phyloP scores from a whole-genome alignment of 2,329 filamentous ascomycete species.

The Xylaria sp. region DNA sequence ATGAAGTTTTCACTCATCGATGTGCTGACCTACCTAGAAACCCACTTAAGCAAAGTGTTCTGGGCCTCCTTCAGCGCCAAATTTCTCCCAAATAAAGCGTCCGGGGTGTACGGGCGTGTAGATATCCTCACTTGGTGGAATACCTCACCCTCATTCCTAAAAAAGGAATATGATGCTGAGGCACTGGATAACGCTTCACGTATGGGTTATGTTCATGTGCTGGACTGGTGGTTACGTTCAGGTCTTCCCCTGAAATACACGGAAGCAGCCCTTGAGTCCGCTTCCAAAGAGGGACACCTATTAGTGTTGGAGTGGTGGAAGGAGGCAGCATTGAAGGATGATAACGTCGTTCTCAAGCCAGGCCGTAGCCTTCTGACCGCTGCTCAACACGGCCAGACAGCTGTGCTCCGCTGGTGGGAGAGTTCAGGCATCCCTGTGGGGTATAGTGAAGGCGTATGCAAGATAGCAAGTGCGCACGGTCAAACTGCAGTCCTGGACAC shows the following conservation, averaged over 20 bases:
- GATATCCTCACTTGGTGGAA: conserved; percentile 94
- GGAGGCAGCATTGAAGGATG: conserved; percentile 70
- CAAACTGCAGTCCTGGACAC: conserved; percentile 85
- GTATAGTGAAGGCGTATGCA: conserved; percentile 84
- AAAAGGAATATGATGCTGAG: conserved; percentile 86
- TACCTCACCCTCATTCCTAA: conserved; percentile 81
- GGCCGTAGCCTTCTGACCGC: conserved; percentile 87
- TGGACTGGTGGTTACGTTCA: conserved; percentile 90
- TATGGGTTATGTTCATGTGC: conserved; percentile 83
- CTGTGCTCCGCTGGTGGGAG: conserved; percentile 89
- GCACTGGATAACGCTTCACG: conserved; percentile 89
- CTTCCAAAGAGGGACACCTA: conserved; percentile 85
- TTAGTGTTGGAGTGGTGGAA: conserved; percentile 95
- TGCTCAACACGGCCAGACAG: conserved; percentile 81
- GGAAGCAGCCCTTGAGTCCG: conserved; percentile 87
- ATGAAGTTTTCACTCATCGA: conserved; percentile 89
- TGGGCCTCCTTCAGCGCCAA: conserved; percentile 83
- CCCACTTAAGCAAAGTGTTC: conserved; percentile 76
- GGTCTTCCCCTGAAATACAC: conserved; percentile 86
- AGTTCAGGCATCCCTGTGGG: conserved; percentile 81
- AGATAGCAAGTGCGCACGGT: conserved; percentile 85
- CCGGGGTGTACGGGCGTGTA: conserved; percentile 83
- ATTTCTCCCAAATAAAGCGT: conserved; percentile 87
- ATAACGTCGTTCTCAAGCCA: conserved; percentile 73
- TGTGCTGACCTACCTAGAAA: conserved; percentile 78